Percentiles rank a stretch among this genome's conserved stretches.
These are phyloP conservation scores for Macrocybe gigantea DNA, from an alignment of 768 basidiomycete genomes.

Conservation along the genomic window DNA sequence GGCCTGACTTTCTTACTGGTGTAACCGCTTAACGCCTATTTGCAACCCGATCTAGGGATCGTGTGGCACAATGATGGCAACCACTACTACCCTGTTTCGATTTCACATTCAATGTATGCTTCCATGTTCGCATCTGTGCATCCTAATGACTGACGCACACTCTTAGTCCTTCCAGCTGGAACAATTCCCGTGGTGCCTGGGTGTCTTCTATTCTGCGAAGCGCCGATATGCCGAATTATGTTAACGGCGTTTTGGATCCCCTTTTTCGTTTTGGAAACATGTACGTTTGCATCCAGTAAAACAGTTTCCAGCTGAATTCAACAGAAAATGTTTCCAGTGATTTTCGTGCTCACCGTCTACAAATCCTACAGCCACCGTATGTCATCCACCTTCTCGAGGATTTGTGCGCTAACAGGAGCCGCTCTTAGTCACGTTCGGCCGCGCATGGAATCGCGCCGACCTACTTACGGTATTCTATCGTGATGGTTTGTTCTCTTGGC, in stretches of 20 bases:
- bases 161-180: not conserved
- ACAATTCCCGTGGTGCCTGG: slow-evolving; percentile 3
- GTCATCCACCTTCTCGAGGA: not conserved
- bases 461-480: slow-evolving; percentile 6
- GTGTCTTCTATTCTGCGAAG: not conserved
- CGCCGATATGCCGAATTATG: not conserved
- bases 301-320: too few relatives aligned
- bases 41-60: not conserved
- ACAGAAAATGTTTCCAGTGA: not conserved
- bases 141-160: not conserved
- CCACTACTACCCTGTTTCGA: not conserved
- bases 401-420: not conserved
- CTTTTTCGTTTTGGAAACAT: not conserved
- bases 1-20: too few relatives aligned
- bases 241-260: slow-evolving; percentile 1
- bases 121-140: not conserved
- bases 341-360: slow-evolving; percentile 3
- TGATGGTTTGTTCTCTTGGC: slow-evolving; percentile 9
- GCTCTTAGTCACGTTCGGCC: slow-evolving; percentile 8
- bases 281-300: not conserved
- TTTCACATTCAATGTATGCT: not conserved
- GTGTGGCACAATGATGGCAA: not conserved
- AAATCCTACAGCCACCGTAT: not conserved
- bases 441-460: not conserved
- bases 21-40: not conserved